These are phyloP conservation scores for Rhodotorula diobovata DNA, from an alignment of 768 basidiomycete species.

Conservation along the genomic window DNA sequence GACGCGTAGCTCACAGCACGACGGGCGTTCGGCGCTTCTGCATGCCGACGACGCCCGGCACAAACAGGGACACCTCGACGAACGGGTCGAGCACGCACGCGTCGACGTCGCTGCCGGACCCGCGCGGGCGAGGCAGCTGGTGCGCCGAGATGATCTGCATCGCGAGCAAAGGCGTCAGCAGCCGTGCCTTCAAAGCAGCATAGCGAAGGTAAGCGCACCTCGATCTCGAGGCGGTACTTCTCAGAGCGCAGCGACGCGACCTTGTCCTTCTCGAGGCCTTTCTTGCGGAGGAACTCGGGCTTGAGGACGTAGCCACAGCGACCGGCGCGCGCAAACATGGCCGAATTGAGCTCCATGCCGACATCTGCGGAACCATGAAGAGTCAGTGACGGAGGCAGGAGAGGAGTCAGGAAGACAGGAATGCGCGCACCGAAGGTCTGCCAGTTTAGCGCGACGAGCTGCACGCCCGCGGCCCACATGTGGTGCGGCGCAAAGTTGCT, in stretches of 20 bases:
- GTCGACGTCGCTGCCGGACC: slow-evolving; percentile 51
- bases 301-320: slow-evolving; percentile 84
- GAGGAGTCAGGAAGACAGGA: neutral
- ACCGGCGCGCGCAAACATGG: slow-evolving; percentile 92
- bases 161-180: no score
- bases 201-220: no score
- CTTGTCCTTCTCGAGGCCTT: slow-evolving; percentile 53
- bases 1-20: slow-evolving; percentile 17
- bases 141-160: slow-evolving; percentile 77
- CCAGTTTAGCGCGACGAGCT: slow-evolving; percentile 94
- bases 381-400: neutral
- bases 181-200: no score
- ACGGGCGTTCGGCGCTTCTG: slow-evolving; percentile 31
- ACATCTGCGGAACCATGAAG: slow-evolving; percentile 56
- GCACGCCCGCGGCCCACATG: slow-evolving; percentile 83
- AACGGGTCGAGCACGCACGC: slow-evolving; percentile 55
- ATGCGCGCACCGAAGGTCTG: slow-evolving; percentile 76
- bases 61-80: slow-evolving; percentile 71
- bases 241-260: slow-evolving; percentile 56
- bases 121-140: slow-evolving; percentile 61
- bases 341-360: slow-evolving; percentile 85
- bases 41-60: slow-evolving; percentile 28
- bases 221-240: slow-evolving; percentile 62
- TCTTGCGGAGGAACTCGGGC: slow-evolving; percentile 66
- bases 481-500: slow-evolving; percentile 83